Evolutionary conservation across 495 filamentous ascomycete genomes (phyloP).

Genomic region (Aspergillus heteromorphus): DNA sequence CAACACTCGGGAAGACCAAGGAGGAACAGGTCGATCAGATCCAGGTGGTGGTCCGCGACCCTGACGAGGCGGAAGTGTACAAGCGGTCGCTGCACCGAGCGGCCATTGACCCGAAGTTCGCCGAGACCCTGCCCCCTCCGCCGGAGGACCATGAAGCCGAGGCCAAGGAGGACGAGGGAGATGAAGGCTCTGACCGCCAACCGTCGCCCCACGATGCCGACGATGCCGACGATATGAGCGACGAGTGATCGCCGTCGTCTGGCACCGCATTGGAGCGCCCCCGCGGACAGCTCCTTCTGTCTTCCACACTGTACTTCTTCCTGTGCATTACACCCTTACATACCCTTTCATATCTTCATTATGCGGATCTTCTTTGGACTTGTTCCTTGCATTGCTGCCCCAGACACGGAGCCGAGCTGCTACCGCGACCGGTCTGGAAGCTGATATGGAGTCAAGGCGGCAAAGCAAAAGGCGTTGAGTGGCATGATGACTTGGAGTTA

Average conservation of each 20-base stretch:
- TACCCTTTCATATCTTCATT: not conserved
- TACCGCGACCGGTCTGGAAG: not conserved
- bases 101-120: constrained; percentile 42
- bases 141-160: constrained; percentile 27
- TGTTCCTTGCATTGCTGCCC: not conserved
- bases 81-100: constrained; percentile 41
- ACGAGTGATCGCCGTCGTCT: constrained; percentile 10
- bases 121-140: constrained; percentile 31
- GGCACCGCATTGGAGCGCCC: not conserved
- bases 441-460: constrained; percentile 5
- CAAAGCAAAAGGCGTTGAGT: constrained; percentile 17
- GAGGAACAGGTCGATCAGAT: constrained; percentile 52
- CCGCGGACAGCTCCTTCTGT: not conserved
- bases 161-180: constrained; percentile 14
- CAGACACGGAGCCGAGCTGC: not conserved
- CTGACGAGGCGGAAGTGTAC: constrained; percentile 47
- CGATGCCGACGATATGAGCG: constrained; percentile 22
- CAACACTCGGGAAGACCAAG: constrained; percentile 27
- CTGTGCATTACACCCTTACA: not conserved
- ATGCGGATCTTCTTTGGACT: not conserved
- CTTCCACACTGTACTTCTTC: not conserved
- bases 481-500: constrained; percentile 11
- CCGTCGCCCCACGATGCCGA: constrained; percentile 9
- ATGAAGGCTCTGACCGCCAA: constrained; percentile 6
- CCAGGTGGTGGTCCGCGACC: constrained; percentile 48